Evolutionary conservation across 306 rosid genomes (phyloP).

Genomic region (Quercus variabilis): DNA sequence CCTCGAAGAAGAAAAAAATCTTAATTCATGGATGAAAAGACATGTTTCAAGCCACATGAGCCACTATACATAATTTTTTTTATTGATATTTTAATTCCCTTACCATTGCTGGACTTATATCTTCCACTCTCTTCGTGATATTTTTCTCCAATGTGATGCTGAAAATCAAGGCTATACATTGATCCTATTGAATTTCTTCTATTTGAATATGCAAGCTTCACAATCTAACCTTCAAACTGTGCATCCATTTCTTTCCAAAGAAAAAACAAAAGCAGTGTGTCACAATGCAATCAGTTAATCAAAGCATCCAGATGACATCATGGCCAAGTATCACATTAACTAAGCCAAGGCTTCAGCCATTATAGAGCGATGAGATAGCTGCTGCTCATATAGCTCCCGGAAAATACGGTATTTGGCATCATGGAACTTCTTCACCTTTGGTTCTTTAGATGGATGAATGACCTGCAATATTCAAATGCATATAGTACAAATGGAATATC

Average conservation of each 20-base stretch:
- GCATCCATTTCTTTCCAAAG: background rate
- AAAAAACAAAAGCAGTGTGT: background rate
- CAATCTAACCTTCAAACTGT: background rate
- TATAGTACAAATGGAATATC: background rate
- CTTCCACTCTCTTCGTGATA: background rate
- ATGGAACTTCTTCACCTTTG: conserved; percentile 82
- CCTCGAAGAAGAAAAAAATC: no score
- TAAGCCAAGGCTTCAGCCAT: conserved; percentile 75
- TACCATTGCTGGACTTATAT: background rate
- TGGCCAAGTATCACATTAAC: conserved; percentile 16
- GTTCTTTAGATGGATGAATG: conserved; percentile 74
- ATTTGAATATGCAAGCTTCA: background rate
- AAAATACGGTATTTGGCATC: conserved; percentile 77
- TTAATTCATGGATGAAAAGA: no score
- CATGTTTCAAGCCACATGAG: no score
- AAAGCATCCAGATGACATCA: conserved; percentile 2
- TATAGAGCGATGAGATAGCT: conserved; percentile 65
- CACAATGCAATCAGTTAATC: background rate
- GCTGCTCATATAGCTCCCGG: conserved; percentile 76
- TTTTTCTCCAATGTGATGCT: background rate
- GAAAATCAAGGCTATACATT: background rate
- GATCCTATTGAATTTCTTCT: background rate
- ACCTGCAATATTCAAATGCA: conserved; percentile 47
- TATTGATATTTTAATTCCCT: background rate
- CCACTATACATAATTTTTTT: background rate